Evolutionary conservation across 2,329 filamentous ascomycete genomes (phyloP).

Genomic region (Rugonectria rugulosa): DNA sequence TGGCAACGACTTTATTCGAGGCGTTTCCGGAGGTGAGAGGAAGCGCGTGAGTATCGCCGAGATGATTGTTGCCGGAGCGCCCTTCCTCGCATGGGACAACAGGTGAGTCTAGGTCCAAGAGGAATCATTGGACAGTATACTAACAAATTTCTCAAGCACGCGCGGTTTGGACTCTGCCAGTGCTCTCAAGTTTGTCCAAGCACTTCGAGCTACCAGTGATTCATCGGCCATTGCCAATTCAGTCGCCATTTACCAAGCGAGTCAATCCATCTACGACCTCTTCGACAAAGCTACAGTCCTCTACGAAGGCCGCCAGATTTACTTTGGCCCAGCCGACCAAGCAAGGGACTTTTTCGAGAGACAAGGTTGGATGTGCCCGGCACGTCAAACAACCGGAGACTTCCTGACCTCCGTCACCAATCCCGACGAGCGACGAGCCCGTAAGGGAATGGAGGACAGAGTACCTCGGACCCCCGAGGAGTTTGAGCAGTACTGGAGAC

Average conservation of each 20-base stretch:
- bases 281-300: conserved; percentile 74
- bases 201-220: conserved; percentile 24
- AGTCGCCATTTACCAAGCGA: conserved; percentile 64
- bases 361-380: conserved; percentile 67
- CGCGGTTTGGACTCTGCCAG: conserved; percentile 36
- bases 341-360: conserved; percentile 68
- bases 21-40: conserved; percentile 78
- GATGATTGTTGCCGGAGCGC: conserved; percentile 63
- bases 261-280: conserved; percentile 57
- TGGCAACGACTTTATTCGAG: conserved; percentile 72
- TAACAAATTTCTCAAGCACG: too few relatives aligned
- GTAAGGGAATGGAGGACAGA: conserved; percentile 39
- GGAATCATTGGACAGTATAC: too few relatives aligned
- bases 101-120: too few relatives aligned
- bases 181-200: conserved; percentile 31
- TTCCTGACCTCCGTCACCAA: conserved; percentile 65
- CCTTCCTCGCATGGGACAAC: conserved; percentile 40
- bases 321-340: conserved; percentile 63
- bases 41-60: conserved; percentile 81
- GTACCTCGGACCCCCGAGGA: conserved; percentile 45
- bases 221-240: conserved; percentile 22
- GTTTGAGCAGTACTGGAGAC: conserved; percentile 44
- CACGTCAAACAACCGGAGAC: conserved; percentile 68
- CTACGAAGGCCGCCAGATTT: conserved; percentile 72
- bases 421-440: conserved; percentile 42